Evolutionary conservation across 148 eudicot genomes (phyloP), one percentile per base, ranked within the genome.

Genomic region (Arbutus unedo): DNA sequence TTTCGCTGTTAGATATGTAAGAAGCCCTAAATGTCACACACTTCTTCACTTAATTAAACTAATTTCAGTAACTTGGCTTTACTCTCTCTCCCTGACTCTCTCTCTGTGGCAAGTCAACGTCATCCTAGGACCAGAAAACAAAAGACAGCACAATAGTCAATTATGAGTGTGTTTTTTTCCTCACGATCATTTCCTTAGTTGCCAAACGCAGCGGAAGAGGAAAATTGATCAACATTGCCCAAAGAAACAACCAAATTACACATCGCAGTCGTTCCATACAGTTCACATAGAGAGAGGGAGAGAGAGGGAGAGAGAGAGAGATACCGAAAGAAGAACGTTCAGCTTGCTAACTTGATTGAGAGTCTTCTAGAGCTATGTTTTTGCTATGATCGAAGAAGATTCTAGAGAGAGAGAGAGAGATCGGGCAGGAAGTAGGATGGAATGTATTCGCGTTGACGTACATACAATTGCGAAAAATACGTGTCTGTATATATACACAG

Each of bases 311-410:
- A 16, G 48, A 6, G 38, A 55, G 54, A 49, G 45, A 14, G n/a
- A 51, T 44, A 81, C 62, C 76, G 2, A 6, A 8, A 31, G 57
- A 71, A 68, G 23, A 6, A 51, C 48, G 54, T n/a, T 38, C 57
- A 25, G 43, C 38, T 15, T 1, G 25, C 21, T 71, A 15, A 21
- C 56, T 77, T 45, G 79, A 70, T 53, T 48, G 8, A 3, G 8
- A 3, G 31, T 41, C 47, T 55, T 38, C 25, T 23, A 54, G 70
- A 44, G 78, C 62, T 14, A 41, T 16, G 49, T 6, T 78, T 44
- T 31, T 48, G 79, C 44, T 56, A 25, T 21, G 73, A 60, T 74
- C 79, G 44, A 73, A 79, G 85, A 84, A 79, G 79, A 84, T 79
- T 73, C 79, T 3, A 73, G 85, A 83, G 80, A 75, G 73, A 79